A percentile compares a stretch with the other conserved stretches of the same genome.
Evolutionary conservation across 257 asterid species (phyloP).

Genomic region (Echium plantagineum): DNA sequence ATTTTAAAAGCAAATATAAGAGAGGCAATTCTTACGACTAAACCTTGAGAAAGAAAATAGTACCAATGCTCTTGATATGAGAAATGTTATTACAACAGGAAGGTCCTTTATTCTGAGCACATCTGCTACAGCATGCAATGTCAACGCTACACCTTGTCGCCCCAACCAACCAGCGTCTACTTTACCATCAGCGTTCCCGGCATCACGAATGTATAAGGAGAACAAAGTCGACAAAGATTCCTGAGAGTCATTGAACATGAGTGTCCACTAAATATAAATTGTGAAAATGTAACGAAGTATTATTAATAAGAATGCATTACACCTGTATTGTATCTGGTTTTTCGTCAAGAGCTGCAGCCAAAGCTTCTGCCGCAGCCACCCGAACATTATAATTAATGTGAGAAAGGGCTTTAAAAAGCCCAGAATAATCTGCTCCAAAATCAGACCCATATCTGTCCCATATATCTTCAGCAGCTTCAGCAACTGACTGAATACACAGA

Average conservation of each 20-base stretch:
- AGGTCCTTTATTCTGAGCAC: conserved; percentile 92
- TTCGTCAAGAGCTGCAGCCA: conserved; percentile 98
- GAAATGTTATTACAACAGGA: conserved; percentile 95
- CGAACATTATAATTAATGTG: conserved; percentile 77
- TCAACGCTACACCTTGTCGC: conserved; percentile 92
- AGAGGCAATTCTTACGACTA: not conserved
- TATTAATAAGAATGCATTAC: no score
- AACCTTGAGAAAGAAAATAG: conserved; percentile 6
- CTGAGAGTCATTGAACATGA: conserved; percentile 31
- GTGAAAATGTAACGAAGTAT: no score
- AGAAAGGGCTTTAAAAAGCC: conserved; percentile 71
- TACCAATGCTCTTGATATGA: conserved; percentile 98
- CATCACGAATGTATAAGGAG: conserved; percentile 74
- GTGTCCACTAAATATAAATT: conserved; percentile 7
- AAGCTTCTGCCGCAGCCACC: conserved; percentile 94
- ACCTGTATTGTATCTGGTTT: conserved; percentile 92
- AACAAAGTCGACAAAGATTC: conserved; percentile 80
- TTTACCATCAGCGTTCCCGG: conserved; percentile 43
- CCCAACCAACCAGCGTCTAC: conserved; percentile 81
- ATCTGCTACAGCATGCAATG: conserved; percentile 75
- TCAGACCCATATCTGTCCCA: conserved; percentile 89
- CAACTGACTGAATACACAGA: conserved; percentile 49
- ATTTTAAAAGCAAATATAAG: no score
- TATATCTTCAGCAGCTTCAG: conserved; percentile 82
- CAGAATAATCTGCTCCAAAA: conserved; percentile 86